Evolutionary conservation across 1,284 basidiomycete genomes (phyloP).

Genomic region (Fomes fomentarius): DNA sequence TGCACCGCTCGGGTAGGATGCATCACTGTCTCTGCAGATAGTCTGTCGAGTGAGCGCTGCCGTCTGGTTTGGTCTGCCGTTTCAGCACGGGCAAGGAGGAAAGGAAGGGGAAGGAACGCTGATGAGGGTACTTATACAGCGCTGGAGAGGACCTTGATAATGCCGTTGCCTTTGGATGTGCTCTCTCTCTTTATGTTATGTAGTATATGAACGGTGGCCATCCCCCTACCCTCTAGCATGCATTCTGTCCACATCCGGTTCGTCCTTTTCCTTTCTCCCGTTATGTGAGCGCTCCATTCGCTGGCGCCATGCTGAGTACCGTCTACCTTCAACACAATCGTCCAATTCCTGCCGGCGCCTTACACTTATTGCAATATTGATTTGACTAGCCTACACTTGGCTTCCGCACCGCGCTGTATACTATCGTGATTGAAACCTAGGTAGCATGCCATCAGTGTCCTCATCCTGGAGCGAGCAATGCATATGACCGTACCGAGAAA

Average conservation of each 20-base stretch:
- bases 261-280: neutral
- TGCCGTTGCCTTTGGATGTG: constrained; percentile 64
- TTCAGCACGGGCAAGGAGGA: too few species aligned
- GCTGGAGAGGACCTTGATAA: constrained; percentile 62
- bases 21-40: constrained; percentile 56
- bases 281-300: neutral
- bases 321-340: neutral
- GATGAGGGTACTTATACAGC: constrained; percentile 34
- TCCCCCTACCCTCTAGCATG: constrained; percentile 40
- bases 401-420: too few species aligned
- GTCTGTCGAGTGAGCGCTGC: constrained; percentile 45
- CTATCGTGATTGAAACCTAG: too few species aligned
- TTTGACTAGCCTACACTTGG: too few species aligned
- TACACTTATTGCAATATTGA: too few species aligned
- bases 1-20: constrained; percentile 51
- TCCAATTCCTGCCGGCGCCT: too few species aligned
- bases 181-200: neutral
- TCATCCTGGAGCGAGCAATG: too few species aligned
- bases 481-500: too few species aligned
- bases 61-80: neutral
- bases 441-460: too few species aligned
- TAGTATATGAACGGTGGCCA: constrained; percentile 9
- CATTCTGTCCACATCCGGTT: constrained; percentile 64
- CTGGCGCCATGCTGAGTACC: constrained; percentile 25
- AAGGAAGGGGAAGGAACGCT: too few species aligned